Base-by-base conservation (phyloP, 495 filamentous ascomycete species). In the Daldinia childiae region DNA sequence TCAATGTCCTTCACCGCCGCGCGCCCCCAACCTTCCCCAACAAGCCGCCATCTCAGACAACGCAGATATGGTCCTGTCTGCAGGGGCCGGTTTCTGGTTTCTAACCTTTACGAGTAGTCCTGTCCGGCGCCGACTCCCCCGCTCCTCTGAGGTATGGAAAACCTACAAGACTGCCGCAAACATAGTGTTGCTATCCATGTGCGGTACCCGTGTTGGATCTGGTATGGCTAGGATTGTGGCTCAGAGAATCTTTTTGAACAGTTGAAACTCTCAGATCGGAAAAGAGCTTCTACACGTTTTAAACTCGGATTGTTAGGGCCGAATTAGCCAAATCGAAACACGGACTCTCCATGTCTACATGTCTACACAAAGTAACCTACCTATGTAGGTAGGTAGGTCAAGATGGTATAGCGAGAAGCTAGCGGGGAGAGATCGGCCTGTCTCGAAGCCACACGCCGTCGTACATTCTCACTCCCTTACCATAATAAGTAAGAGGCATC, bases 221-320 rank as follows among this genome's bases (percentile, higher is more conserved):
- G 11, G 43, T 5, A 12, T 48, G 21, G 45, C 45, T 27, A 60
- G 69, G 69, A 67, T 67, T 38, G 69, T 41, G 63, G 69, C 64
- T 58, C 43, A 64, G 54, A 60, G 34, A 50, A 43, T 45, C 24
- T 24, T 45, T 14, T 39, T 19, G 17, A 29, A 43, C 12, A 29
- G 43, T 63, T 60, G 63, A 67, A 72, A 72, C 63, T n/a, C 3
- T 4, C 24, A 27, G 19, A 66, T 48, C 41, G n/a, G 26, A n/a
- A 14, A 30, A 43, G 9, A 14, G 17, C 15, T 71, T 66, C 51
- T 27, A 15, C 29, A 36, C 59, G 52, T 41, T 26, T 50, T 36
- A 4, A 19, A 41, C n/a, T 21, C 24, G 29, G 34, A 0, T 19
- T 34, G 15, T 21, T 48, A 32, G 36, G 11, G 14, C 62, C 39